Evolutionary conservation across 371 early-diverging fungal genomes (phyloP).

Genomic region (Rhizopus stolonifer): DNA sequence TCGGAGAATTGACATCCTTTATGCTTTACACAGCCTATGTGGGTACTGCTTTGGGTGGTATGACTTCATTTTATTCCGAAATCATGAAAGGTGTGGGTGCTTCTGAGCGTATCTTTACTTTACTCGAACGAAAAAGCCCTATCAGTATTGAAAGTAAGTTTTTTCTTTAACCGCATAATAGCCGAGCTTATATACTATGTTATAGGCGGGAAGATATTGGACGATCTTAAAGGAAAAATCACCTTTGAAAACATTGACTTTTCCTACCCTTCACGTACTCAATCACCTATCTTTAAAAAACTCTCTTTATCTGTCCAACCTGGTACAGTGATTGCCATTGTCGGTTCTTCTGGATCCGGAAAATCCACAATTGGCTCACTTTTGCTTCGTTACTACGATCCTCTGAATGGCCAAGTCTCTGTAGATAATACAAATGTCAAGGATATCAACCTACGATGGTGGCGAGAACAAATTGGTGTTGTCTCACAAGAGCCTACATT

Average conservation of each 20-base stretch:
- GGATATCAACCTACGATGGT: constrained; percentile 51
- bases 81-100: constrained; percentile 87
- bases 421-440: constrained; percentile 62
- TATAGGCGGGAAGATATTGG: constrained; percentile 40
- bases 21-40: constrained; percentile 85
- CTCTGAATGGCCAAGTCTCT: constrained; percentile 46
- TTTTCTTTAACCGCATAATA: not conserved
- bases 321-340: constrained; percentile 60
- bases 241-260: constrained; percentile 70
- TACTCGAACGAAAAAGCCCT: constrained; percentile 59
- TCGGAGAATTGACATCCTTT: constrained; percentile 81
- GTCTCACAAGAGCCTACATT: constrained; percentile 85
- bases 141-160: constrained; percentile 40
- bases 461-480: constrained; percentile 62
- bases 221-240: constrained; percentile 53
- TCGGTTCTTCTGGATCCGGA: constrained; percentile 72
- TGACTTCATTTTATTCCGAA: constrained; percentile 80
- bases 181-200: not conserved
- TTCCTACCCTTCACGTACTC: constrained; percentile 68
- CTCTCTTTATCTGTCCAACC: constrained; percentile 68
- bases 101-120: constrained; percentile 66
- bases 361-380: constrained; percentile 73
- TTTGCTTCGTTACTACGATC: constrained; percentile 74
- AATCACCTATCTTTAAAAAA: constrained; percentile 59
- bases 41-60: constrained; percentile 68